Percentiles rank a stretch among this genome's conserved stretches.
phyloP scores from a whole-genome alignment of 306 rosid species.

The Arachis stenosperma region DNA sequence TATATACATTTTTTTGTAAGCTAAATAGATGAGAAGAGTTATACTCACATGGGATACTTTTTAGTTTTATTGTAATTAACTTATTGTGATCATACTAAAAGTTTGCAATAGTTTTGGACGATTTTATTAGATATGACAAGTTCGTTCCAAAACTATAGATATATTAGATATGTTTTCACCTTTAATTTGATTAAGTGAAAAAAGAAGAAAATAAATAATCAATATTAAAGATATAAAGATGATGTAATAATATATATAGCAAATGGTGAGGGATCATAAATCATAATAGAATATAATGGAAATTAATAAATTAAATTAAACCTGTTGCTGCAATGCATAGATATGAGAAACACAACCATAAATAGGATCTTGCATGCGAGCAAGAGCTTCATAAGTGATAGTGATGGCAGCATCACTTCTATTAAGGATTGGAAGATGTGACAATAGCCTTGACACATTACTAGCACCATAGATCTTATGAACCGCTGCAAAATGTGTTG shows the following conservation, averaged over 20 bases:
- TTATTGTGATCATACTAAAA: no score
- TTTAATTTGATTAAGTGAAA: no score
- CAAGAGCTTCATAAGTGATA: conserved; percentile 78
- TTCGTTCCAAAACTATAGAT: no score
- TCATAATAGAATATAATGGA: neutral
- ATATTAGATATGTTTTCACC: no score
- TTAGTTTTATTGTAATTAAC: no score
- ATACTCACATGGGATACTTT: no score
- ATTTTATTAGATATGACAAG: no score
- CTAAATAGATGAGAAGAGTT: no score
- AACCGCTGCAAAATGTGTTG: conserved; percentile 79
- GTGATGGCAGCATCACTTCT: conserved; percentile 79
- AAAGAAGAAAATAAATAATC: no score
- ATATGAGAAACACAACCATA: conserved; percentile 88
- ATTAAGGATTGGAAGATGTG: conserved; percentile 65
- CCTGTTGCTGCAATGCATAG: conserved; percentile 85
- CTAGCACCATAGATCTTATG: conserved; percentile 91
- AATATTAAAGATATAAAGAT: no score
- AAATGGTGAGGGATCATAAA: neutral
- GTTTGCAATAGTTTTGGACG: no score
- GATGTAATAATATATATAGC: conserved; percentile 19
- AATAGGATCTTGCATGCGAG: conserved; percentile 78
- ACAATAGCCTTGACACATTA: conserved; percentile 71
- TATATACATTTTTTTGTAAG: no score
- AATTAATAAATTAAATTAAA: neutral